Evolutionary conservation across 2,329 filamentous ascomycete species (phyloP).

Genomic region (Orbilia oligospora): DNA sequence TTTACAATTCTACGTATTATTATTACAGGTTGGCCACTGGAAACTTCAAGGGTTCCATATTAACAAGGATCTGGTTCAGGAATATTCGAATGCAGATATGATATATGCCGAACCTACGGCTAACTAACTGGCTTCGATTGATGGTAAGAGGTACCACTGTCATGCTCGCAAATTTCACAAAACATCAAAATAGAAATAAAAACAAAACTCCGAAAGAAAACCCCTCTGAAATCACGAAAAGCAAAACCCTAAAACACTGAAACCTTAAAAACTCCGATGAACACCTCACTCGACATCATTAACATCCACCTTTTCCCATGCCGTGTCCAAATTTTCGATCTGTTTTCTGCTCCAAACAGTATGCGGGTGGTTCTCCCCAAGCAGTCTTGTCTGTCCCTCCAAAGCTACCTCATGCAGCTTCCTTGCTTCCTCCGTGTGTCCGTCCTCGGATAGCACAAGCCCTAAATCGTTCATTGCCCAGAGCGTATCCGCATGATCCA

Average conservation of each 20-base stretch:
- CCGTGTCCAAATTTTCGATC: conserved; percentile 1
- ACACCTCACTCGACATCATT: conserved; percentile 15
- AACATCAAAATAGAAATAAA: neutral
- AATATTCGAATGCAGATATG: too few relatives aligned
- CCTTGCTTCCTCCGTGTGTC: conserved; percentile 36
- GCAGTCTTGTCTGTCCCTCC: conserved; percentile 34
- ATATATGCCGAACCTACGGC: too few relatives aligned
- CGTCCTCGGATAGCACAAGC: conserved; percentile 45
- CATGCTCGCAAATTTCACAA: too few relatives aligned
- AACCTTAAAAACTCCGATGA: neutral
- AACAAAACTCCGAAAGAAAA: neutral
- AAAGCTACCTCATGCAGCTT: conserved; percentile 35
- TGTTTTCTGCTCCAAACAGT: conserved; percentile 43
- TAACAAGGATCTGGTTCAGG: too few relatives aligned
- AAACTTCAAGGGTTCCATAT: too few relatives aligned
- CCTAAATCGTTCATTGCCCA: conserved; percentile 58
- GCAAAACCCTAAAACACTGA: neutral
- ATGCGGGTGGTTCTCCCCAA: conserved; percentile 43
- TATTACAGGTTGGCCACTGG: neutral
- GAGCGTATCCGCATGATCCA: conserved; percentile 41
- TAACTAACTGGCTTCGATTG: too few relatives aligned
- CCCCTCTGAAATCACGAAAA: neutral
- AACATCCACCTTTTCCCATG: conserved; percentile 1
- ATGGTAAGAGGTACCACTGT: too few relatives aligned
- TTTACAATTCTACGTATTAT: too few relatives aligned